These are phyloP conservation scores for Fusarium praegraminearum DNA, from an alignment of 2,329 filamentous ascomycete species.

Conservation along the genomic window DNA sequence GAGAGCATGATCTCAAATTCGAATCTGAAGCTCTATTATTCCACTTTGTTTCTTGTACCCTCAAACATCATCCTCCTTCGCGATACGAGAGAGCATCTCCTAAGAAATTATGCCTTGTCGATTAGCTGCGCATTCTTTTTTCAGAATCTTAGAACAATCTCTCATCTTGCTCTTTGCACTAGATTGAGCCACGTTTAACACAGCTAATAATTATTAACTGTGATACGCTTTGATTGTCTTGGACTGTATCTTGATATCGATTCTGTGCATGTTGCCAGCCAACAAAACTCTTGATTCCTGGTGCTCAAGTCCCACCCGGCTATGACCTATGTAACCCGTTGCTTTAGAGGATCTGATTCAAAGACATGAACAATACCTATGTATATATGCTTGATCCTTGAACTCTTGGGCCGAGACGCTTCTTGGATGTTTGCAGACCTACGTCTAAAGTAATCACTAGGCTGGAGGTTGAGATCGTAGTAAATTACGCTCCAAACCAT, in stretches of 20 bases:
- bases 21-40: conserved; percentile 67
- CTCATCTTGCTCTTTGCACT: neutral
- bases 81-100: neutral
- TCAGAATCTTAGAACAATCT: neutral
- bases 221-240: neutral
- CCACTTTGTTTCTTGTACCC: conserved; percentile 15
- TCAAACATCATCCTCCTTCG: neutral
- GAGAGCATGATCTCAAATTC: conserved; percentile 72
- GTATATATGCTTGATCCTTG: neutral
- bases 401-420: neutral
- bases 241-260: neutral
- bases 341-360: neutral
- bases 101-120: neutral
- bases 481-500: neutral
- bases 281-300: neutral
- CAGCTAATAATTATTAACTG: neutral
- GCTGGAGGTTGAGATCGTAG: neutral
- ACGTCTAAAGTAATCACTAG: neutral
- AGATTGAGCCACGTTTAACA: neutral
- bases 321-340: neutral
- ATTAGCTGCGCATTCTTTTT: neutral
- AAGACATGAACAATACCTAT: neutral
- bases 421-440: neutral
- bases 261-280: neutral
- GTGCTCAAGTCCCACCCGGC: neutral